phyloP scores from a whole-genome alignment of 768 basidiomycete species.

The Trametes cinnabarina region DNA sequence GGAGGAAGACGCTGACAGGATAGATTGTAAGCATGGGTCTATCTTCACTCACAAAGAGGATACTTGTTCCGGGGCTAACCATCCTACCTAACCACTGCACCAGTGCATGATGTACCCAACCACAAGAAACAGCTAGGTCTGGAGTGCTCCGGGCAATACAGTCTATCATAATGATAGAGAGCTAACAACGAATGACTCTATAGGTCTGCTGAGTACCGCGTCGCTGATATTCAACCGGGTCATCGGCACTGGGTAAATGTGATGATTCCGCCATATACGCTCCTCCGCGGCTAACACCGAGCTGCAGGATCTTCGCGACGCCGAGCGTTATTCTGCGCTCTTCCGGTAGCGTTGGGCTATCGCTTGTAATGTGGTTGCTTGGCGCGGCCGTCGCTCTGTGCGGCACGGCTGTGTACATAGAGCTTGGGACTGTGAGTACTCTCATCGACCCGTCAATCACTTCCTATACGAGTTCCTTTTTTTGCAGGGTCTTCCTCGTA shows the following conservation, averaged over 20 bases:
- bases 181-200: too few species aligned
- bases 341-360: constrained; percentile 68
- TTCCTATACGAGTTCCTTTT: not conserved
- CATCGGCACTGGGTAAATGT: constrained; percentile 65
- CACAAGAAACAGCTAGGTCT: constrained; percentile 54
- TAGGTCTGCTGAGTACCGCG: constrained; percentile 35
- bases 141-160: too few species aligned
- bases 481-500: constrained; percentile 60
- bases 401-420: constrained; percentile 72
- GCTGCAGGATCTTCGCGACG: constrained; percentile 62
- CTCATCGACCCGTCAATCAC: not conserved
- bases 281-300: not conserved
- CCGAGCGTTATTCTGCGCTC: constrained; percentile 64
- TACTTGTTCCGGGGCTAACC: too few species aligned
- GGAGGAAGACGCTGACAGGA: constrained; percentile 1
- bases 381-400: constrained; percentile 62
- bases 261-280: not conserved
- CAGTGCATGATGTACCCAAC: constrained; percentile 47
- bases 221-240: constrained; percentile 74
- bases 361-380: constrained; percentile 68
- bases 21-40: not conserved
- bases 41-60: too few species aligned
- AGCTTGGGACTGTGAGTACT: constrained; percentile 61
- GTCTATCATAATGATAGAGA: not conserved
- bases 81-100: too few species aligned